phyloP scores from a whole-genome alignment of 139 green algal genomes.

The Zygnema circumcarinatum region DNA sequence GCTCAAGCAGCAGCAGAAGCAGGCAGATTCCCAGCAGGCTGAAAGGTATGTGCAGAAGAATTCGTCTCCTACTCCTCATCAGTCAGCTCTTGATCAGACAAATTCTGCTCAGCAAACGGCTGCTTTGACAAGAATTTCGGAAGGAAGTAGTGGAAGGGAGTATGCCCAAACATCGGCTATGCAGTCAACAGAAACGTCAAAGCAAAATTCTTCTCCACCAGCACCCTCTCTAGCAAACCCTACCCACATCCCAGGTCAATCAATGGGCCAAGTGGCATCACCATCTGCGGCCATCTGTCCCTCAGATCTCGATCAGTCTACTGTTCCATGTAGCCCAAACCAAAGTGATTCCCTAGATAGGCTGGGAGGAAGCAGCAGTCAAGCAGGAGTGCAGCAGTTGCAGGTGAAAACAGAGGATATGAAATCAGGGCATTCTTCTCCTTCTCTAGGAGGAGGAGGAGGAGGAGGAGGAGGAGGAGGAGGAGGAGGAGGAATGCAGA shows the following conservation, averaged over 20 bases:
- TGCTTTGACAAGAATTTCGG: neutral
- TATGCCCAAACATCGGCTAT: neutral
- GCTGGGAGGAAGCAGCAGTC: neutral
- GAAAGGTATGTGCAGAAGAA: neutral
- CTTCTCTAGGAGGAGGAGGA: neutral
- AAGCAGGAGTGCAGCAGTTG: neutral
- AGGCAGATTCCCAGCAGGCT: neutral
- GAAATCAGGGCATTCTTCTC: no score
- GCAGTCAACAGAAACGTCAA: neutral
- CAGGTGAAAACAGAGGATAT: neutral
- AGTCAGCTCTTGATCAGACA: neutral
- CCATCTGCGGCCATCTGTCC: no score
- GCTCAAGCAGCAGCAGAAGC: neutral
- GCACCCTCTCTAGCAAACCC: no score
- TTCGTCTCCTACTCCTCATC: neutral
- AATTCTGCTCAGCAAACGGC: neutral
- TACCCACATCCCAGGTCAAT: no score
- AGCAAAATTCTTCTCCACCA: no score
- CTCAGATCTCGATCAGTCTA: neutral
- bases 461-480: neutral
- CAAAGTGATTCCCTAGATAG: neutral
- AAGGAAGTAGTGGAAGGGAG: neutral
- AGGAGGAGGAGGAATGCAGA: neutral
- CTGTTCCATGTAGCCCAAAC: neutral
- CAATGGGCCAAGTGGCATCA: no score